Evolutionary conservation across 331 rosid genomes (phyloP), one percentile per base, ranked within the genome.

Genomic region (Rhamnella rubrinervis): DNA sequence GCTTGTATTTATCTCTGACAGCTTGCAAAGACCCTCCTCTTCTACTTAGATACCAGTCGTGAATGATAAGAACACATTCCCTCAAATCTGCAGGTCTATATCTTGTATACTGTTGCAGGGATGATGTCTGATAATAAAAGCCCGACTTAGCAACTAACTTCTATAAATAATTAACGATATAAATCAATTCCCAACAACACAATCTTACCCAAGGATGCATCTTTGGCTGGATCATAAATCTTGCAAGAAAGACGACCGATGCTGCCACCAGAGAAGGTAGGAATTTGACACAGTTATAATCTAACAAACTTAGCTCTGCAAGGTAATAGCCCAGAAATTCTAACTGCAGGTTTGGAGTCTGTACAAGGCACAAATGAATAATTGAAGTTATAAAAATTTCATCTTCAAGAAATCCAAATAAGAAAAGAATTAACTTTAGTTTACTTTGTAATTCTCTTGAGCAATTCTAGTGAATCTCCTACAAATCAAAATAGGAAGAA

Each of bases 261-360:
- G 97, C 91, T 0, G 98, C 98, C 58, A 93, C 86, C 87, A 88
- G 61, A 57, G 98, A 93, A 64, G 98, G 97, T 78, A 88, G 71
- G 75, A 81, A 89, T 73, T 84, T 89, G 0, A 93, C 86, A 67
- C 90, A 88, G 56, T 74, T 68, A 64, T 91, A 93, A 37, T 93
- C 98, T 66, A 93, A 67, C 76, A 93, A 78, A 72, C 98, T 93
- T 55, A 93, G 88, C 83, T 93, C 98, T 0, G 96, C 96, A 35
- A 91, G 95, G 76, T 91, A 91, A 84, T 58, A 71, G 62, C 86
- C 57, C 39, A 93, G 86, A 78, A 91, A 93, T 77, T 93, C 97
- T 70, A 91, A 87, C 53, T 83, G 89, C 65, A 89, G 72, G 28
- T 80, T 80, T 25, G 82, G 80, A 66, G 39, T 58, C 98, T 93